These are phyloP conservation scores for Aspergillus cristatus DNA, from an alignment of 495 filamentous ascomycete species.

Conservation along the genomic window DNA sequence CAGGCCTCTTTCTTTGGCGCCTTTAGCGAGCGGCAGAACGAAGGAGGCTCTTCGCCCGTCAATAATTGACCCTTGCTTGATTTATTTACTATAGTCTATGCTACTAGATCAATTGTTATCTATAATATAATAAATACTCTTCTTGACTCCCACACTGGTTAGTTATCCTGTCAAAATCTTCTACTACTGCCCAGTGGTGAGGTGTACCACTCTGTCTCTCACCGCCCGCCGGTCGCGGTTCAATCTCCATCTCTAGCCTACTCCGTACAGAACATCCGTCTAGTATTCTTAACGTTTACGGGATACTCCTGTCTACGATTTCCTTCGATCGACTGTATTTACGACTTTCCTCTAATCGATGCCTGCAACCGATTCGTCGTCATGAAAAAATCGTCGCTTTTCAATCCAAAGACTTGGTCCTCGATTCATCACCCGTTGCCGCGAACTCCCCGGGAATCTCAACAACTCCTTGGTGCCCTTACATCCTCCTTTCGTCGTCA, in stretches of 20 bases:
- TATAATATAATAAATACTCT: too few relatives aligned
- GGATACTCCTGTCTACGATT: too few relatives aligned
- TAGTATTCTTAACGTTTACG: too few relatives aligned
- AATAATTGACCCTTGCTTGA: too few relatives aligned
- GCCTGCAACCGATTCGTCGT: conserved; percentile 1
- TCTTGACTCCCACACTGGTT: too few relatives aligned
- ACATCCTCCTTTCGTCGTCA: conserved; percentile 69
- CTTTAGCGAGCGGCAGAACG: conserved; percentile 28
- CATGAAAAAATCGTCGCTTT: conserved; percentile 35
- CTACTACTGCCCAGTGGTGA: background rate
- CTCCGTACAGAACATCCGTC: too few relatives aligned
- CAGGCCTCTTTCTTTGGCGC: conserved; percentile 1
- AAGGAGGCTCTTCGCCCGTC: too few relatives aligned
- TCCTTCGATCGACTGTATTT: too few relatives aligned
- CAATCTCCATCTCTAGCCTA: conserved; percentile 7
- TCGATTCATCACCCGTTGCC: conserved; percentile 66
- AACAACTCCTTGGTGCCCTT: conserved; percentile 58
- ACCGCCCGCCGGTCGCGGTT: conserved; percentile 17
- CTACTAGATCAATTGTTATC: too few relatives aligned
- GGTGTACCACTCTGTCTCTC: conserved; percentile 6
- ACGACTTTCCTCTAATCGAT: too few relatives aligned
- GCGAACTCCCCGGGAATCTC: conserved; percentile 52
- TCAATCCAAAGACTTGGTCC: conserved; percentile 40
- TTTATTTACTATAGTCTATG: background rate
- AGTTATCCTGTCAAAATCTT: too few relatives aligned